Conservation (phyloP, 129 eudicot genomes). For the Centaurea solstitialis region DNA sequence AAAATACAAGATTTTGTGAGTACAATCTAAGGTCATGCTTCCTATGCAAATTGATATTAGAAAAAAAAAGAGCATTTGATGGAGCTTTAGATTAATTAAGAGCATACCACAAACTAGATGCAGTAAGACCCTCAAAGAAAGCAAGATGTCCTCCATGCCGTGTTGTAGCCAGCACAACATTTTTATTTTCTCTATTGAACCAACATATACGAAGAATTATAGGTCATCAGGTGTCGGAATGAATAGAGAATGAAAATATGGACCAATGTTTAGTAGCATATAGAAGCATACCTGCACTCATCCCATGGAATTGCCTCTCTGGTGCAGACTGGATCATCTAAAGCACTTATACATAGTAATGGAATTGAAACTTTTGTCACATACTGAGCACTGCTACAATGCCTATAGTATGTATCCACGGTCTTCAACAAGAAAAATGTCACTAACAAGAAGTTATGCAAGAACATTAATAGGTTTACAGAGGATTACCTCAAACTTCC, state of each 20-base stretch:
- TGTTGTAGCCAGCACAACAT: slow-evolving; percentile 79
- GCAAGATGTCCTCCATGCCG: slow-evolving; percentile 96
- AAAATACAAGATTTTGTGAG: too few species aligned
- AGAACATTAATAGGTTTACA: neutral
- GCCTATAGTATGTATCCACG: slow-evolving; percentile 91
- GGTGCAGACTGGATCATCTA: slow-evolving; percentile 96
- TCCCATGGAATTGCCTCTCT: slow-evolving; percentile 97
- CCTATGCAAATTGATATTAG: neutral
- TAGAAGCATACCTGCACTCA: slow-evolving; percentile 75
- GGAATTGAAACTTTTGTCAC: slow-evolving; percentile 73
- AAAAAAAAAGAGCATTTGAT: neutral
- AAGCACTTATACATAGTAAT: slow-evolving; percentile 84
- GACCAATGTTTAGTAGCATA: neutral
- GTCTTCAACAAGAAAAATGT: slow-evolving; percentile 57
- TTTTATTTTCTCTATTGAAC: slow-evolving; percentile 66
- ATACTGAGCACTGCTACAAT: slow-evolving; percentile 69
- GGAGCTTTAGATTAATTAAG: neutral
- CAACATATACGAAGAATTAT: slow-evolving; percentile 8
- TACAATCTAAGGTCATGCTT: neutral
- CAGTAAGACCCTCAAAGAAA: slow-evolving; percentile 84
- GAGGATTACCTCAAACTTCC: slow-evolving; percentile 76
- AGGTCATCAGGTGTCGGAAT: neutral
- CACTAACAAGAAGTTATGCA: slow-evolving; percentile 3
- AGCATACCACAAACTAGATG: slow-evolving; percentile 71
- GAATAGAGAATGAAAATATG: neutral